These are phyloP conservation scores for Viola odorata DNA, from an alignment of 345 rosid genomes.

Conservation along the genomic window DNA sequence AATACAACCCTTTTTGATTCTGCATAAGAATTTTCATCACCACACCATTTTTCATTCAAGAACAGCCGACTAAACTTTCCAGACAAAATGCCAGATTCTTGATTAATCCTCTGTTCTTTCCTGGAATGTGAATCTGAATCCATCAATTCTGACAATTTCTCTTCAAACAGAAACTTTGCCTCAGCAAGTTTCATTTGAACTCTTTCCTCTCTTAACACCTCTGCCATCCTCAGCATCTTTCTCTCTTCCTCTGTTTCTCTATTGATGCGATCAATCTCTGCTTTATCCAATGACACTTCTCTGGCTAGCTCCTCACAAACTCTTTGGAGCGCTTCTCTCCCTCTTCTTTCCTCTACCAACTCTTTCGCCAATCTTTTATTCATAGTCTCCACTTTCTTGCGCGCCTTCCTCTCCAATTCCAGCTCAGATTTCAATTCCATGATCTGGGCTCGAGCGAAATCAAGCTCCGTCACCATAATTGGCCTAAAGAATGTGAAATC, in stretches of 20 bases:
- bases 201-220: conserved; percentile 75
- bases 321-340: conserved; percentile 57
- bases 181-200: conserved; percentile 88
- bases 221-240: conserved; percentile 68
- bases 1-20: conserved; percentile 13
- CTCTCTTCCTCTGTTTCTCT: conserved; percentile 71
- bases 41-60: conserved; percentile 18
- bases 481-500: conserved; percentile 54
- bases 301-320: conserved; percentile 54
- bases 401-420: conserved; percentile 52
- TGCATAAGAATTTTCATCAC: conserved; percentile 4
- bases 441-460: conserved; percentile 43
- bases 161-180: conserved; percentile 65
- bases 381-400: conserved; percentile 52
- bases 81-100: conserved; percentile 20
- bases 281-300: conserved; percentile 41
- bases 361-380: conserved; percentile 65
- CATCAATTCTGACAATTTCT: conserved; percentile 51
- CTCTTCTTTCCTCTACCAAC: conserved; percentile 50
- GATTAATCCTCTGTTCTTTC: conserved; percentile 9
- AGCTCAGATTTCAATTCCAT: conserved; percentile 69
- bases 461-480: conserved; percentile 48
- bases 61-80: conserved; percentile 29
- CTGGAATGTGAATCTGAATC: conserved; percentile 6
- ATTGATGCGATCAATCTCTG: conserved; percentile 50